These are phyloP conservation scores for Sonneratia caseolaris DNA, from an alignment of 345 rosid genomes.

Conservation along the genomic window DNA sequence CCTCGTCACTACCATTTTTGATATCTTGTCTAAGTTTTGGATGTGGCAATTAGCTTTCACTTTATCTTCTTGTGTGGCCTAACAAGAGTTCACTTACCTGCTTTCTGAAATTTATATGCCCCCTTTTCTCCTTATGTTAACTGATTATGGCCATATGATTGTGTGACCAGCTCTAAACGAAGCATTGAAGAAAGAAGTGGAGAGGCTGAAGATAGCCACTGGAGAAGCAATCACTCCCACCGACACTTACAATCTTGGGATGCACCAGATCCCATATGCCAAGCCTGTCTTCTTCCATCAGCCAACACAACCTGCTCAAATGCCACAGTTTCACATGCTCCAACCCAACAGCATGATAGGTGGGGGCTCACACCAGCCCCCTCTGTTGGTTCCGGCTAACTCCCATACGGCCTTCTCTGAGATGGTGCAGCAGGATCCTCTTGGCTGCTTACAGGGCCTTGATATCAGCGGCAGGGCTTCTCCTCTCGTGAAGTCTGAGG, in stretches of 20 bases:
- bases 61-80: too few species aligned
- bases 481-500: slow-evolving; percentile 54
- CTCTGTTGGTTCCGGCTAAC: slow-evolving; percentile 25
- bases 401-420: slow-evolving; percentile 40
- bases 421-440: slow-evolving; percentile 61
- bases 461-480: slow-evolving; percentile 63
- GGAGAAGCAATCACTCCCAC: slow-evolving; percentile 64
- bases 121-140: not conserved
- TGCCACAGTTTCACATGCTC: slow-evolving; percentile 48
- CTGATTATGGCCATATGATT: not conserved
- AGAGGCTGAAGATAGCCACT: slow-evolving; percentile 68
- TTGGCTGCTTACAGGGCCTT: slow-evolving; percentile 70
- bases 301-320: slow-evolving; percentile 39
- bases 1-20: too few species aligned
- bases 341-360: slow-evolving; percentile 21
- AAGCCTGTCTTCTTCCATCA: slow-evolving; percentile 41
- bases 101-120: not conserved
- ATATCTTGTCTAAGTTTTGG: too few species aligned
- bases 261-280: slow-evolving; percentile 56
- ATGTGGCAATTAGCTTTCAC: too few species aligned
- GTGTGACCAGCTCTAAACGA: slow-evolving; percentile 58
- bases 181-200: slow-evolving; percentile 86
- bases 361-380: slow-evolving; percentile 16
- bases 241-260: slow-evolving; percentile 59
- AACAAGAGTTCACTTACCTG: not conserved